Evolutionary conservation across 345 rosid genomes (phyloP).

Genomic region (Luvunga scandens): DNA sequence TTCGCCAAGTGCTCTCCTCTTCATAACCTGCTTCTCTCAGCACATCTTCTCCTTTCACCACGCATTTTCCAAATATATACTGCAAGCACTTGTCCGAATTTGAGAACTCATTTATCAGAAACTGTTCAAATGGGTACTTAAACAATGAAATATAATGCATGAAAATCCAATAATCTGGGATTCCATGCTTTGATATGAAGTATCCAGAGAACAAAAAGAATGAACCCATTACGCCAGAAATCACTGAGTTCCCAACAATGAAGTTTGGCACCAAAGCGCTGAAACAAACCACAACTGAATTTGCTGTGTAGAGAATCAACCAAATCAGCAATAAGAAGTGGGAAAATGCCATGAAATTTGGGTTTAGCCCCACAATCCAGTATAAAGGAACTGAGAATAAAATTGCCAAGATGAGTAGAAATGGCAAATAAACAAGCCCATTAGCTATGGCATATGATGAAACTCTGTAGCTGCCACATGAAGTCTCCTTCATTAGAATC

Average conservation of each 20-base stretch:
- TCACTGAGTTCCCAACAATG: slow-evolving; percentile 87
- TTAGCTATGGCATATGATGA: slow-evolving; percentile 88
- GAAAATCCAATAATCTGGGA: slow-evolving; percentile 88
- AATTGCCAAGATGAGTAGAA: slow-evolving; percentile 74
- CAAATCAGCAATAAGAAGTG: slow-evolving; percentile 80
- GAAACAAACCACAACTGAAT: slow-evolving; percentile 91
- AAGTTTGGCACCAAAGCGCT: slow-evolving; percentile 90
- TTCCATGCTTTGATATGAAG: slow-evolving; percentile 77
- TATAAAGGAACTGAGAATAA: slow-evolving; percentile 73
- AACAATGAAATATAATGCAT: slow-evolving; percentile 90
- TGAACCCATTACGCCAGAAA: slow-evolving; percentile 94
- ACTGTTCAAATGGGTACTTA: slow-evolving; percentile 96
- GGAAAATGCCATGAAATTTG: slow-evolving; percentile 59
- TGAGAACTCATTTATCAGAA: slow-evolving; percentile 90
- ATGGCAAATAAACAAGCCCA: slow-evolving; percentile 87
- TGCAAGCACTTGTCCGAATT: slow-evolving; percentile 70
- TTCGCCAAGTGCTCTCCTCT: slow-evolving; percentile 72
- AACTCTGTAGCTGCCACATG: slow-evolving; percentile 82
- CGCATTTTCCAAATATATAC: slow-evolving; percentile 60
- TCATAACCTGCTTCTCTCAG: slow-evolving; percentile 75
- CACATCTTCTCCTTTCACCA: slow-evolving; percentile 63
- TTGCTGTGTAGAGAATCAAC: slow-evolving; percentile 92
- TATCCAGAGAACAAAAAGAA: slow-evolving; percentile 95
- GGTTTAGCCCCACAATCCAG: slow-evolving; percentile 85
- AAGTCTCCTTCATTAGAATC: slow-evolving; percentile 86